Evolutionary conservation across 495 filamentous ascomycete genomes (phyloP).

Genomic region (Penicillium samsonianum): DNA sequence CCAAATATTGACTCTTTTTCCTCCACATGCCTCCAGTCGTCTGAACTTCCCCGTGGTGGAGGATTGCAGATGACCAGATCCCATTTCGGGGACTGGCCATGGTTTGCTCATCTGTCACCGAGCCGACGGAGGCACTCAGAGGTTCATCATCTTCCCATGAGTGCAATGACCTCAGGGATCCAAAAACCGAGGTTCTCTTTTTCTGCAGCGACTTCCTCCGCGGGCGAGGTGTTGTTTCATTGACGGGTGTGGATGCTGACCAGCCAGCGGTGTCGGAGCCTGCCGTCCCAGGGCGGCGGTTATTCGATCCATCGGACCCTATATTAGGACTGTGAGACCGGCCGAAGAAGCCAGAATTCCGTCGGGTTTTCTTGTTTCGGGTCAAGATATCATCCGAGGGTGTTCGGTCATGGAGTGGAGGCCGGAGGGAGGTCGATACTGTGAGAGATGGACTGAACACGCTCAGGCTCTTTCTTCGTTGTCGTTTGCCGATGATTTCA

Average conservation of each 20-base stretch:
- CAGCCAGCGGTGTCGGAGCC: slow-evolving; percentile 30
- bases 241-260: slow-evolving; percentile 25
- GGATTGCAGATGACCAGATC: slow-evolving; percentile 49
- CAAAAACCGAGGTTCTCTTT: slow-evolving; percentile 56
- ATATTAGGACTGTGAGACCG: slow-evolving; percentile 28
- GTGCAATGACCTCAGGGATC: slow-evolving; percentile 55
- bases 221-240: slow-evolving; percentile 33
- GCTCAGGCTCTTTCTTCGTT: slow-evolving; percentile 50
- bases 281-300: slow-evolving; percentile 35
- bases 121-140: slow-evolving; percentile 37
- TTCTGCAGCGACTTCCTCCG: slow-evolving; percentile 51
- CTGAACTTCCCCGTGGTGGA: slow-evolving; percentile 77
- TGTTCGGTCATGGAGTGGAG: slow-evolving; percentile 36
- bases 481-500: slow-evolving; percentile 39
- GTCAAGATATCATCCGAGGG: slow-evolving; percentile 41
- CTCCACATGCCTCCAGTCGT: slow-evolving; percentile 77
- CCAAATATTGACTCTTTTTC: slow-evolving; percentile 85
- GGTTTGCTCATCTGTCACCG: slow-evolving; percentile 37
- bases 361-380: slow-evolving; percentile 41
- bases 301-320: slow-evolving; percentile 24
- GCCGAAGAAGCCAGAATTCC: slow-evolving; percentile 50
- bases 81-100: slow-evolving; percentile 32
- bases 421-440: slow-evolving; percentile 24
- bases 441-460: slow-evolving; percentile 40
- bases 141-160: slow-evolving; percentile 53